Evolutionary conservation across 495 filamentous ascomycete genomes (phyloP).

Genomic region (Aspergillus heteromorphus): DNA sequence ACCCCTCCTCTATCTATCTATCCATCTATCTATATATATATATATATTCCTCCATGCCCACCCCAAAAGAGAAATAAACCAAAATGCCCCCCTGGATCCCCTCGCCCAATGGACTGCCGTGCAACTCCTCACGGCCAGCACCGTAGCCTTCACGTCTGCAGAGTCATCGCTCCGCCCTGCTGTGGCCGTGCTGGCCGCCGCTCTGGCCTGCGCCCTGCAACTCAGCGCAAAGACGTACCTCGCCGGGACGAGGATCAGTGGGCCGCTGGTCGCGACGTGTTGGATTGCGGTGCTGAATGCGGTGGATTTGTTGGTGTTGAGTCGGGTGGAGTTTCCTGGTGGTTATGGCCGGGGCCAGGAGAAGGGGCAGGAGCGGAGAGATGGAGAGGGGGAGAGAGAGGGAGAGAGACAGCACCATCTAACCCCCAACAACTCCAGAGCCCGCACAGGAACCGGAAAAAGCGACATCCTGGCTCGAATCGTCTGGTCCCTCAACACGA

Average conservation of each 20-base stretch:
- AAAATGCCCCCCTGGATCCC: too few relatives aligned
- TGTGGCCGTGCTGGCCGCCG: slow-evolving; percentile 4
- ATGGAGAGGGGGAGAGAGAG: too few relatives aligned
- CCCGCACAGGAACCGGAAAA: too few relatives aligned
- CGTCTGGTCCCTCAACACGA: slow-evolving; percentile 7
- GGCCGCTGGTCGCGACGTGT: slow-evolving; percentile 17
- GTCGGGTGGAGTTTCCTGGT: slow-evolving; percentile 1
- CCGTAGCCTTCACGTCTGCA: slow-evolving; percentile 9
- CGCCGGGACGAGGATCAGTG: slow-evolving; percentile 6
- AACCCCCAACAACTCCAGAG: neutral
- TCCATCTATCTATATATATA: too few relatives aligned
- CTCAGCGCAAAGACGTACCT: neutral
- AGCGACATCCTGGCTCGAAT: neutral
- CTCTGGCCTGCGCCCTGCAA: slow-evolving; percentile 7
- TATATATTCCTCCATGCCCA: too few relatives aligned
- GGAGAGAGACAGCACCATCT: too few relatives aligned
- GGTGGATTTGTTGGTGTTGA: slow-evolving; percentile 17
- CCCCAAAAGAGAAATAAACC: too few relatives aligned
- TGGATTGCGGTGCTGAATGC: slow-evolving; percentile 23
- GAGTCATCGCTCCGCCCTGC: slow-evolving; percentile 4
- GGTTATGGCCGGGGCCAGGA: too few relatives aligned
- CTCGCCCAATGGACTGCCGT: slow-evolving; percentile 9
- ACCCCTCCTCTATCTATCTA: too few relatives aligned
- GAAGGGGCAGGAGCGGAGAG: too few relatives aligned
- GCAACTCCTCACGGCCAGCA: slow-evolving; percentile 10